These are phyloP conservation scores for Ustilago sp. DNA, from an alignment of 1,284 basidiomycete genomes.

Conservation along the genomic window DNA sequence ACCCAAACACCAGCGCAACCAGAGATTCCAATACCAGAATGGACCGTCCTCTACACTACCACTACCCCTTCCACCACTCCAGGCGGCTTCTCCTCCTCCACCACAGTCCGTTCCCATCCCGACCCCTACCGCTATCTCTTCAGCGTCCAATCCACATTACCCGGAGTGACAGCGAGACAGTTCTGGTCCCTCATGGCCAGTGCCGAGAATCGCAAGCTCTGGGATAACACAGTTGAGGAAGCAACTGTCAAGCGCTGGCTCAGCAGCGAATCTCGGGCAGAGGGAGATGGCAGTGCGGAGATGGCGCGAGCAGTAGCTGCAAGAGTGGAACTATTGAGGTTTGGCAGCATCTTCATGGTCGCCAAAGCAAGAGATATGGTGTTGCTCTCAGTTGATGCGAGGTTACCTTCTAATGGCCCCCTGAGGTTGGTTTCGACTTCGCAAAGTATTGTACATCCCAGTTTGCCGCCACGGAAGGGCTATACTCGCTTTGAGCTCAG, in stretches of 20 bases:
- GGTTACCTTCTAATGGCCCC: conserved; percentile 40
- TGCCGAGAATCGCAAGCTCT: conserved; percentile 55
- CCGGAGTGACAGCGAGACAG: conserved; percentile 51
- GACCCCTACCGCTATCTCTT: conserved; percentile 53
- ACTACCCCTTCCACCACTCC: conserved; percentile 24
- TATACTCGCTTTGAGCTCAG: conserved; percentile 57
- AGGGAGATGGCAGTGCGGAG: conserved; percentile 4
- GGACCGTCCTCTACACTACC: conserved; percentile 52
- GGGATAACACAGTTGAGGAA: conserved; percentile 56
- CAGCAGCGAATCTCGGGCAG: conserved; percentile 11
- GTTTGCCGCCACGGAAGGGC: conserved; percentile 51
- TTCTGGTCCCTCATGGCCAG: conserved; percentile 66
- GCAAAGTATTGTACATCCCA: conserved; percentile 46
- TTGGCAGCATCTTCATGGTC: conserved; percentile 65
- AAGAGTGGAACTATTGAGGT: conserved; percentile 52
- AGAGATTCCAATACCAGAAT: conserved; percentile 52
- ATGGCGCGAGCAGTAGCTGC: conserved; percentile 35
- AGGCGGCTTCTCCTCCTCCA: conserved; percentile 45
- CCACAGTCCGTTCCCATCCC: conserved; percentile 56
- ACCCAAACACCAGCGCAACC: conserved; percentile 9
- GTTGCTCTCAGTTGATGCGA: conserved; percentile 55
- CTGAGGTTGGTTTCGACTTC: conserved; percentile 57
- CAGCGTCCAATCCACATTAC: conserved; percentile 55
- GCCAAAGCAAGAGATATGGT: conserved; percentile 62
- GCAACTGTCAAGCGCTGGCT: conserved; percentile 50